A percentile compares a stretch with the other conserved stretches of the same genome.
Conservation (phyloP, 441 rosid genomes). For the Pelargonium myrrhifolium region DNA sequence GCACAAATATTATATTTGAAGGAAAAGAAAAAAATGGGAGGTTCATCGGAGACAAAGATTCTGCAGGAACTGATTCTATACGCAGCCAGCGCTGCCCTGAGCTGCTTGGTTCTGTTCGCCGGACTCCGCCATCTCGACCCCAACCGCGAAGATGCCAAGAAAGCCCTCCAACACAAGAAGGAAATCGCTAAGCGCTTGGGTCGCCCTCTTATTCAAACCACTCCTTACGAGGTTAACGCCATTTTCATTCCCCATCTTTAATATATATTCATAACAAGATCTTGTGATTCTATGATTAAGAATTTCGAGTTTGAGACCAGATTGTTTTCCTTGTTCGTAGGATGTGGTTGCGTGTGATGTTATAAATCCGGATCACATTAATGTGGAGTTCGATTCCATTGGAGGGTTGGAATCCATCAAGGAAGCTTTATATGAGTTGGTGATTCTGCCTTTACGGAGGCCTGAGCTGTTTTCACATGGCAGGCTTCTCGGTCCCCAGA, state of each 20-base stretch:
- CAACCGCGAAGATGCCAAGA: constrained; percentile 26
- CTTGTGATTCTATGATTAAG: not conserved
- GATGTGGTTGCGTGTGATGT: constrained; percentile 96
- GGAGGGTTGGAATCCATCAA: constrained; percentile 80
- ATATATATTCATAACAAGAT: no score
- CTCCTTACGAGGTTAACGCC: constrained; percentile 20
- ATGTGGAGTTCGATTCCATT: constrained; percentile 81
- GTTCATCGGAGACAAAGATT: constrained; percentile 21
- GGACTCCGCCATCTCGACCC: constrained; percentile 28
- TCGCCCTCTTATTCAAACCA: constrained; percentile 23
- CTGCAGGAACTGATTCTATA: constrained; percentile 22
- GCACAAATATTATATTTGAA: no score
- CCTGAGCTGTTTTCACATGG: constrained; percentile 85
- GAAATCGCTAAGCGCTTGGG: constrained; percentile 24
- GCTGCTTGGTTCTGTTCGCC: constrained; percentile 24
- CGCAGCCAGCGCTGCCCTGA: constrained; percentile 28
- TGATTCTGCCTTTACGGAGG: constrained; percentile 71
- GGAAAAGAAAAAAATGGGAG: constrained; percentile 4
- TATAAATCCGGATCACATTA: constrained; percentile 80
- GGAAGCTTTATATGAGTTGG: constrained; percentile 71
- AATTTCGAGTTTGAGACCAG: not conserved
- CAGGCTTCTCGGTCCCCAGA: constrained; percentile 88
- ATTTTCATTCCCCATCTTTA: no score
- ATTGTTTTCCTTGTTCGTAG: constrained; percentile 27
- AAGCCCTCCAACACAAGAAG: constrained; percentile 25